Base-by-base conservation (phyloP, 306 rosid species). In the Dicorynia guianensis region DNA sequence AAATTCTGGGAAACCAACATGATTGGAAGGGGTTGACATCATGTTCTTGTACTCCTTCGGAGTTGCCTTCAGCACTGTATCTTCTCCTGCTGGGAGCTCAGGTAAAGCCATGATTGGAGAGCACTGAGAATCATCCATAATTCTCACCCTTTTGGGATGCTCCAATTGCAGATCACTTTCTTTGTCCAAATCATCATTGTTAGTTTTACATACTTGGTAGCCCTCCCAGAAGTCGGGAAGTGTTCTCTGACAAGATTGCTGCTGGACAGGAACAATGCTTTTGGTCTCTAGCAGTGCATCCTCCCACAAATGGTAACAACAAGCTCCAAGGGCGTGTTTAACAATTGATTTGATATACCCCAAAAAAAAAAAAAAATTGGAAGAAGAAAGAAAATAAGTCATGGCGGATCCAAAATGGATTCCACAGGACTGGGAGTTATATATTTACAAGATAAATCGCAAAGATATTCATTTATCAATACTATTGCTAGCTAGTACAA, bases 241-340 rank as follows among this genome's bases (percentile, higher is more conserved):
- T 50, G 68, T 20, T 25, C 66, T 73, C 17, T 84, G 82, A 5
- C 33, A 18, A 18, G 70, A 19, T 36, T 52, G 58, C 34, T 25
- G 30, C 30, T 1, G 52, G 38, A 25, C 11, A 71, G 77, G 62
- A 76, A 25, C 76, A 34, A 49, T 46, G 72, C 25, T 57, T 66
- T 25, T 25, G 30, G 30, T 25, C 17, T 17, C 42, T 25, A 61
- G 72, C 47, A 80, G 35, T 39, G 58, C 54, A 39, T 76, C 82
- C 71, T 80, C 87, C 9, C 36, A 67, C 44, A 80, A 52, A 3
- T 14, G 47, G 71, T 25, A 61, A 33, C 72, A 79, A 46, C 87
- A 84, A 39, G 74, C 65, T 56, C 87, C 87, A 20, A 60, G 80
- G 35, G 2, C 14, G 85, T 84, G 74, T 55, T 67, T 72, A 53